Evolutionary conservation across 2,329 filamentous ascomycete genomes (phyloP), one percentile per base, ranked within the genome.

Genomic region (Alternaria sp.): DNA sequence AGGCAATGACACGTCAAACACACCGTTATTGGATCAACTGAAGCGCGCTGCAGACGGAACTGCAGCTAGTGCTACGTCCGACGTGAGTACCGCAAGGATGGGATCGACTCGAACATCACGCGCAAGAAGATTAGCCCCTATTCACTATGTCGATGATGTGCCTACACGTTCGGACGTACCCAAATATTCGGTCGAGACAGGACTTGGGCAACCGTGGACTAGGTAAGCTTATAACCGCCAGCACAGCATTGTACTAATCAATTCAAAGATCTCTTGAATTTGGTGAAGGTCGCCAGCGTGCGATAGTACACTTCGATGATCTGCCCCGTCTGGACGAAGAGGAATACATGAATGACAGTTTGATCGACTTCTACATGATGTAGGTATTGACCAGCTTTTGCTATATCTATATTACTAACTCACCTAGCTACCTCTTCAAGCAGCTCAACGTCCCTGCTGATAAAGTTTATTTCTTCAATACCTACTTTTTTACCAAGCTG

Each of bases 311-410:
- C 57, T 88, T 85, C 62, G 82, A 85, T n/a, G 92, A 95, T 71
- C 88, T 98, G 34, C 80, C 84, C 20, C 86, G 92, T 42, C 85
- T 99, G 3, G 89, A 96, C 61, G 91, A 96, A 64, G 91, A 89
- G 12, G 87, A 97, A 68, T 96, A 91, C 60, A 80, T 99, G 43
- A 99, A 99, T 74, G 95, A 99, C 80, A 97, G 93, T 71, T 81
- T 99, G 28, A 91, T 99, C 67, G 89, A 87, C 51, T 97, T 97
- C 75, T 97, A 96, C 73, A 83, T 97, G 56, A 88, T 90, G 60
- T 76, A 60, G 32, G 70, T 67, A 12, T 63, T 14, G 43, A 18
- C 2, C n/a, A 3, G 1, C 5, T n/a, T 14, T 2, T 18, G 11
- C 1, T 20, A 12, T 20, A 12, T 6, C 20, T 34, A 44, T 22